Base-by-base conservation (phyloP, 305 asterid genomes). In the Salvia sclarea region DNA sequence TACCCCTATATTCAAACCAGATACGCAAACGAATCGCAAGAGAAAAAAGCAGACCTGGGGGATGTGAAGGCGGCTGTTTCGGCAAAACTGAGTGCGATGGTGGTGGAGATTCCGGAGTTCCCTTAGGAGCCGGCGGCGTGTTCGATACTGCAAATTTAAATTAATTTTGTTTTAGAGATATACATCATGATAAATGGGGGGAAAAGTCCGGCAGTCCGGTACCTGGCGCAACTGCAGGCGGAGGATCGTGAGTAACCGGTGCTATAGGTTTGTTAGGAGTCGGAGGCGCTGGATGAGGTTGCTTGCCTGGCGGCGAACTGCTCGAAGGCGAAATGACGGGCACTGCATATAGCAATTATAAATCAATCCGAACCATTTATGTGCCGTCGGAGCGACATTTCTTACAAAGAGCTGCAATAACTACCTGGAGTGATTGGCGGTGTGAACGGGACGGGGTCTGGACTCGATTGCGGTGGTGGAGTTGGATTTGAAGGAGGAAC, bases 281-380 rank as follows among this genome's bases (percentile, higher is more conserved):
- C 38, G 92, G 87, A 57, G 91, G 88, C 16, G 54, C 37, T 59
- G 86, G 77, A 47, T 72, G 82, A 60, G 69, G 68, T 57, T 79
- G 79, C 60, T 78, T 73, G 52, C 30, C 80, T 61, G 82, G 82
- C 16, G 88, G 82, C n/a, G 85, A 75, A 55, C 75, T 77, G 74
- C 65, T 81, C 30, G 89, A 73, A 62, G 92, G 82, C 35, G 90
- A 76, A 22, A 71, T 50, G 33, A 72, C 63, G 18, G 96, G 87
- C 25, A 75, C 95, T 84, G 86, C 80, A 66, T 47, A 69, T 70
- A 79, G 79, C 71, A 68, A 74, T 64, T 44, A 59, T 79, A 69
- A 50, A 70, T 66, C 73, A 76, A 75, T 75, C 64, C 21, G 65
- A 79, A 73, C 72, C 54, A 77, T 55, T 55, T 37, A 53, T 52